Evolutionary conservation across 75 land plant genomes (phyloP).

Genomic region (Selaginella moellendorffii): DNA sequence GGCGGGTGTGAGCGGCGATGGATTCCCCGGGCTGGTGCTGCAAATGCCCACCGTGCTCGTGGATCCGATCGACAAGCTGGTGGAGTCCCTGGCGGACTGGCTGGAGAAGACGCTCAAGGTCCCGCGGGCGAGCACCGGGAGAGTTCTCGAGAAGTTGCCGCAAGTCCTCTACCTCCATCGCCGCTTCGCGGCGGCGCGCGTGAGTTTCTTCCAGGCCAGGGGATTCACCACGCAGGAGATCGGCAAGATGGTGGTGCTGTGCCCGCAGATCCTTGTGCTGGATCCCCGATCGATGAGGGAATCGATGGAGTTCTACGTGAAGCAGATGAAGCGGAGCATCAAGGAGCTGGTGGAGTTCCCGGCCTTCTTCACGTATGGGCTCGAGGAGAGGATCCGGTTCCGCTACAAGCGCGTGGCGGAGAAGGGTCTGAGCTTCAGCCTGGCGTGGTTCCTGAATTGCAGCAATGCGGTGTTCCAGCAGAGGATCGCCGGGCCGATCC

Average conservation of each 20-base stretch:
- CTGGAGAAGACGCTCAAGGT: conserved; percentile 31
- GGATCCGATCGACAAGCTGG: conserved; percentile 39
- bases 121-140: conserved; percentile 30
- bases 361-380: conserved; percentile 66
- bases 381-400: conserved; percentile 58
- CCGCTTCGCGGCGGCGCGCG: conserved; percentile 30
- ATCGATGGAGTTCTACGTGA: conserved; percentile 39
- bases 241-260: conserved; percentile 50
- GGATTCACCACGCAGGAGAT: conserved; percentile 49
- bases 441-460: conserved; percentile 77
- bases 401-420: conserved; percentile 35
- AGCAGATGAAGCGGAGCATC: conserved; percentile 43
- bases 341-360: conserved; percentile 70
- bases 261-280: conserved; percentile 78
- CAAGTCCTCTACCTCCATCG: conserved; percentile 49
- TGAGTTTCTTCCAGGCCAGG: conserved; percentile 40
- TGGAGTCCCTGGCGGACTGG: conserved; percentile 31
- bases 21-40: conserved; percentile 35
- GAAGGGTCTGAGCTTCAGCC: conserved; percentile 55
- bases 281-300: conserved; percentile 48
- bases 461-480: conserved; percentile 56
- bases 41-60: conserved; percentile 76
- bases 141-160: conserved; percentile 56
- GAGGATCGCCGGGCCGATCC: conserved; percentile 22
- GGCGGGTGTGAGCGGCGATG: conserved; percentile 38